Evolutionary conservation across 2,329 filamentous ascomycete genomes (phyloP), one percentile per base, ranked within the genome.

Genomic region (Epichloe scottii): DNA sequence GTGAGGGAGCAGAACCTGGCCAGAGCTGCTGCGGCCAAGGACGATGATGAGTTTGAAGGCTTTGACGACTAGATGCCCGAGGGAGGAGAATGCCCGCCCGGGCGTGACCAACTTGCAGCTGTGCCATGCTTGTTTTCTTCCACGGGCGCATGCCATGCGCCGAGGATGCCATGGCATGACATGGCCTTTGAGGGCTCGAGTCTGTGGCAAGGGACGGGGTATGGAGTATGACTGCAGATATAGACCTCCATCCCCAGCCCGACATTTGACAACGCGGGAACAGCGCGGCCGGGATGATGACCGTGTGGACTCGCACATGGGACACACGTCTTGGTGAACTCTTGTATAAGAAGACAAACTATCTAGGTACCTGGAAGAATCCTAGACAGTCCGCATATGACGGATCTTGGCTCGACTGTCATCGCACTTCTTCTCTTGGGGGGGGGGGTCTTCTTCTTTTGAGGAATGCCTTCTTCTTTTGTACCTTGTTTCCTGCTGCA

Each of bases 1-100:
- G 75, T 90, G n/a, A 73, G 82, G 59, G 70, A 64, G 61, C 70
- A 76, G 65, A 85, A 82, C 56, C 58, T 66, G 49, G 69, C 66
- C 51, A 75, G 74, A 58, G 58, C 51, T 5, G 26, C 19, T 4
- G 59, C 56, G 15, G 2, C 19, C 3, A 64, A 67, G 49, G 72
- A 71, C 4, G 74, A 71, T 4, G 74, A 75, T 23, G 76, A 79
- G 54, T 84, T 84, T 64, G 62, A 75, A 51, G 81, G 81, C 1
- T 84, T 84, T 60, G 77, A 73, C 54, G 70, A 75, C 58, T 74
- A 62, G 57, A 56, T 23, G 21, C 2, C 26, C n/a, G n/a, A n/a
- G n/a, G n/a, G n/a, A n/a, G 12, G 2, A 19, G 30, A 51, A 43
- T 51, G 62, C 61, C 50, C 60, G 58, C 52, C 38, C 17, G 15